Percentiles rank a stretch among this genome's conserved stretches.
Evolutionary conservation across 805 yeast genomes (phyloP).

Genomic region (Isabelozyma rhagii): DNA sequence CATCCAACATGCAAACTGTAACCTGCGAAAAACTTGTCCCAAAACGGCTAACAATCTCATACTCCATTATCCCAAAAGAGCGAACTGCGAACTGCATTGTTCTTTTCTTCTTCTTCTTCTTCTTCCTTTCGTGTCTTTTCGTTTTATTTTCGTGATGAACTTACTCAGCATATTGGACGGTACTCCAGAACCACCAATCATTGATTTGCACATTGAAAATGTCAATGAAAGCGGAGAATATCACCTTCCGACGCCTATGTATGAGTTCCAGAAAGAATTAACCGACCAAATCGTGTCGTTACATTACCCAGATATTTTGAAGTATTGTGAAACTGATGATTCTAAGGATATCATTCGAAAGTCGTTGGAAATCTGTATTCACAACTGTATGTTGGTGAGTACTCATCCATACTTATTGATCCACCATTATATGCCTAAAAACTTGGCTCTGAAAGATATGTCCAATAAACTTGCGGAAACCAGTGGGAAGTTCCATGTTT

Average conservation of each 20-base stretch:
- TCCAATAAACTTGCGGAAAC: conserved; percentile 70
- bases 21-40: not conserved
- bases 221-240: conserved; percentile 58
- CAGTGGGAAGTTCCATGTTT: conserved; percentile 77
- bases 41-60: not conserved
- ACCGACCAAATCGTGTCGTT: conserved; percentile 89
- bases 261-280: conserved; percentile 80
- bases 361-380: conserved; percentile 69
- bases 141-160: conserved; percentile 51
- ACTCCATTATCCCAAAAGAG: not conserved
- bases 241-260: conserved; percentile 77
- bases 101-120: not conserved
- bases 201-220: conserved; percentile 50
- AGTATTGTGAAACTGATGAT: conserved; percentile 69
- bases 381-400: conserved; percentile 75
- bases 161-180: conserved; percentile 72
- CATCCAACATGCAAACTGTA: not conserved
- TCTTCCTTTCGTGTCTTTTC: not conserved
- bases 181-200: conserved; percentile 79
- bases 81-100: not conserved
- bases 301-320: conserved; percentile 86
- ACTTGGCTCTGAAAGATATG: conserved; percentile 65
- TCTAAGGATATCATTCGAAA: conserved; percentile 58
- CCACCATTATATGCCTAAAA: conserved; percentile 82
- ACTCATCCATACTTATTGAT: conserved; percentile 87